These are phyloP conservation scores for Falciphora oryzae DNA, from an alignment of 2,329 filamentous ascomycete genomes.

Conservation along the genomic window DNA sequence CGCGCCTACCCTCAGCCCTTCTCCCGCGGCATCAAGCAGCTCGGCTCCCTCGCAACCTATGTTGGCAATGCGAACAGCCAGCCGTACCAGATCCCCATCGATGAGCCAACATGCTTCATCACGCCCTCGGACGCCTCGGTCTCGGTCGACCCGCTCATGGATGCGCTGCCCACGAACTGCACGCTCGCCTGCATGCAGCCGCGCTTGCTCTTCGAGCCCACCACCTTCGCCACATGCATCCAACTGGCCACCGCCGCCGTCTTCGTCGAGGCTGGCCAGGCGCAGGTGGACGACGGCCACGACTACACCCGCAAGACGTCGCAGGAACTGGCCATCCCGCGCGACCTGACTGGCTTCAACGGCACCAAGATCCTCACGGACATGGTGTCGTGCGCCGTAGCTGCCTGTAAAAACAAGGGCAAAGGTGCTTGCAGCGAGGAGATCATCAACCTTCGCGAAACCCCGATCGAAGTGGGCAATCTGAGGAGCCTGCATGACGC, in stretches of 20 bases:
- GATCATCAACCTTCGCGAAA: background rate
- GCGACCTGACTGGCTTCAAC: constrained; percentile 9
- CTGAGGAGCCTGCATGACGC: background rate
- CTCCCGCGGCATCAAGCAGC: constrained; percentile 1
- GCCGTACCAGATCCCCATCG: constrained; percentile 1
- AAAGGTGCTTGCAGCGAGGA: constrained; percentile 5
- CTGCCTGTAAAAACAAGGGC: constrained; percentile 5
- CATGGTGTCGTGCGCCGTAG: constrained; percentile 9
- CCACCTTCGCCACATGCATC: constrained; percentile 5
- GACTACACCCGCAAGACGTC: background rate
- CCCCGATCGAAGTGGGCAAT: background rate
- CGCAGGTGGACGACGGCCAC: background rate
- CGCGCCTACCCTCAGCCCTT: constrained; percentile 7
- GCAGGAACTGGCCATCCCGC: background rate
- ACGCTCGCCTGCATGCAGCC: constrained; percentile 5
- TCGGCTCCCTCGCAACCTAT: background rate
- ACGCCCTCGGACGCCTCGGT: constrained; percentile 1
- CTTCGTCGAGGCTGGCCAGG: background rate
- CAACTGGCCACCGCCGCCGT: constrained; percentile 9
- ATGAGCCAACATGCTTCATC: constrained; percentile 6
- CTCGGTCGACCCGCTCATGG: background rate
- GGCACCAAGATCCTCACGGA: constrained; percentile 3
- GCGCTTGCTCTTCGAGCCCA: constrained; percentile 8
- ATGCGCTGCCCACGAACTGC: constrained; percentile 1
- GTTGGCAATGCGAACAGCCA: background rate